Evolutionary conservation across 768 basidiomycete genomes (phyloP).

Genomic region (Exsudoporus frostii): DNA sequence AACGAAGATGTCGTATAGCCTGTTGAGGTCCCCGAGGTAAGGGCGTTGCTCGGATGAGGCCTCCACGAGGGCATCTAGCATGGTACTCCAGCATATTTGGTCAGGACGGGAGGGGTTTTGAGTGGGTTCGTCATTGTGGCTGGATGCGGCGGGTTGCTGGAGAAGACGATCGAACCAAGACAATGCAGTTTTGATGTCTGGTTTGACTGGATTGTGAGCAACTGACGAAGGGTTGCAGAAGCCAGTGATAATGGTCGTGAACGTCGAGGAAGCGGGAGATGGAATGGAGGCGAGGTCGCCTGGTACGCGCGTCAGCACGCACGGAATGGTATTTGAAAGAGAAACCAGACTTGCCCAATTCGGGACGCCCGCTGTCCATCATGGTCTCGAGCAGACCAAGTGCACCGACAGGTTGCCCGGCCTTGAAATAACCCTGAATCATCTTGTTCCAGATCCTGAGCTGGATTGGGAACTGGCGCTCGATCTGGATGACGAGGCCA

Average conservation of each 20-base stretch:
- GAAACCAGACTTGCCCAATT: constrained; percentile 6
- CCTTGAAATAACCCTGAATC: constrained; percentile 70
- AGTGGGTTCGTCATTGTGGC: constrained; percentile 41
- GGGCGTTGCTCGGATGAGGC: constrained; percentile 28
- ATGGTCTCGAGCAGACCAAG: constrained; percentile 67
- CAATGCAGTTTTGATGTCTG: constrained; percentile 60
- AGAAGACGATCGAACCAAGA: constrained; percentile 71
- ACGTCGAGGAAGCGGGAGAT: constrained; percentile 59
- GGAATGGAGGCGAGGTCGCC: constrained; percentile 43
- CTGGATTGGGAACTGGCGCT: constrained; percentile 30
- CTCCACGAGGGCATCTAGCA: constrained; percentile 55
- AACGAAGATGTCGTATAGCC: constrained; percentile 44
- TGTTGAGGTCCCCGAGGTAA: constrained; percentile 54
- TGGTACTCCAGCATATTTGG: constrained; percentile 49
- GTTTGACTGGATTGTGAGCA: constrained; percentile 1
- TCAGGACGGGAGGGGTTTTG: constrained; percentile 51
- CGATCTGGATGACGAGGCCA: constrained; percentile 28
- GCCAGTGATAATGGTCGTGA: constrained; percentile 57
- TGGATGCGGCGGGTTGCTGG: constrained; percentile 35
- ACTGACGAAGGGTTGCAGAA: constrained; percentile 50
- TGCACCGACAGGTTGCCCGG: constrained; percentile 59
- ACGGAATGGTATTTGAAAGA: not conserved
- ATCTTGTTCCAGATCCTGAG: constrained; percentile 69
- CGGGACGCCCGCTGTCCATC: constrained; percentile 45
- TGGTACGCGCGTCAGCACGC: not conserved